These are phyloP conservation scores for Prunus davidiana DNA, from an alignment of 306 rosid genomes.

Conservation along the genomic window DNA sequence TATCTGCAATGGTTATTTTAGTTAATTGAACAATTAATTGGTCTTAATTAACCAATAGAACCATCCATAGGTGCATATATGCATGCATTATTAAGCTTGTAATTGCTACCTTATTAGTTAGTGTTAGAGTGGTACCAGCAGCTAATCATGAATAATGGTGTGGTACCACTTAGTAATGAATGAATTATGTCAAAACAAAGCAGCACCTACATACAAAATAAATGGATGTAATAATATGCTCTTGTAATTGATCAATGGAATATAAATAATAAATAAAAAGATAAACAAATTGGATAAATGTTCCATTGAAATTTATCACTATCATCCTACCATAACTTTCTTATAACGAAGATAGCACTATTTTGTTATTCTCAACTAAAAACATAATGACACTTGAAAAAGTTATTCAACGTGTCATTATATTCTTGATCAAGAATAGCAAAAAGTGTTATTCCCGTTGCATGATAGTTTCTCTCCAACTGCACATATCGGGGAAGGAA, in stretches of 20 bases:
- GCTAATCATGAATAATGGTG: not conserved
- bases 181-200: not conserved
- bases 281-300: not conserved
- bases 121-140: not conserved
- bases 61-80: too few species aligned
- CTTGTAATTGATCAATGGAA: not conserved
- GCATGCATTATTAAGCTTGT: not conserved
- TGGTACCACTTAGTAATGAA: not conserved
- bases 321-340: not conserved
- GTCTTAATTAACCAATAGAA: not conserved
- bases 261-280: not conserved
- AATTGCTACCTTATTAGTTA: not conserved
- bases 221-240: not conserved
- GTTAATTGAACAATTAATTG: not conserved
- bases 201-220: not conserved
- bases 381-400: too few species aligned
- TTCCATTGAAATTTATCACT: not conserved
- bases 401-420: too few species aligned
- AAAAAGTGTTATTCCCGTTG: too few species aligned
- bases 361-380: fast-evolving
- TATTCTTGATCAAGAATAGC: too few species aligned
- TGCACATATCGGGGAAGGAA: not conserved
- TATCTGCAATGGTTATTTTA: not conserved
- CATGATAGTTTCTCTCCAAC: too few species aligned
- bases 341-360: fast-evolving